Evolutionary conservation across 2,329 filamentous ascomycete genomes (phyloP), one percentile per base, ranked within the genome.

Genomic region (Madurella fahalii): DNA sequence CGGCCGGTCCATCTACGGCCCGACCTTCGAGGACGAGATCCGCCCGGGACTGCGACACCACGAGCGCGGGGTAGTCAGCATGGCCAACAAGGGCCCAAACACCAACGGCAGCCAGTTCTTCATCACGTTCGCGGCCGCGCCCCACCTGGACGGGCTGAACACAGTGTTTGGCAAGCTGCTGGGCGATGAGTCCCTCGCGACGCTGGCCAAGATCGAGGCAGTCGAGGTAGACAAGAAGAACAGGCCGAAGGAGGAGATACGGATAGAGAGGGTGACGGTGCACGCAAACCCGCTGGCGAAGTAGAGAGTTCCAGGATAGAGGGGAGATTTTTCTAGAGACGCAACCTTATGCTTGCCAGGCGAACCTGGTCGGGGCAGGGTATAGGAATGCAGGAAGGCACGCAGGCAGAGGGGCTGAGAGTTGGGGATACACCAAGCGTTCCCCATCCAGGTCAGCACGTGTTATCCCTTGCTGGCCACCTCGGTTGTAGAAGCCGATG

Each of bases 21-120:
- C 74, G 54, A 74, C 81, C 15, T 94, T 94, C 67, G 88, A 89
- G 55, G 89, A 95, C 71, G 89, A 95, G 76, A 89, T 91, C 67
- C 80, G 83, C 37, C 86, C 87, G 0, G 76, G 85, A 0, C 73
- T 91, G 46, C 77, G 81, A 56, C 87, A 91, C 72, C 81, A 84
- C 65, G 77, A 80, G 32, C 79, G 87, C 46, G 87, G 87, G 31
- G 78, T 89, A 47, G 76, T 91, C 17, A 86, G 84, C 63, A 91
- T 91, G 87, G 87, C 87, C 15, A 91, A 91, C 71, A 87, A 87
- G 65, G 87, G 87, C 0, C 83, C 85, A 1, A 79, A 78, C 20
- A 88, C 86, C 41, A 91, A 91, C 66, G 86, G 85, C 15, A 87
- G 82, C 47, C 89, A 95, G 68, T 95, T 94, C 73, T 95, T 92